Evolutionary conservation across 2,329 filamentous ascomycete genomes (phyloP).

Genomic region (Sclerotinia borealis): DNA sequence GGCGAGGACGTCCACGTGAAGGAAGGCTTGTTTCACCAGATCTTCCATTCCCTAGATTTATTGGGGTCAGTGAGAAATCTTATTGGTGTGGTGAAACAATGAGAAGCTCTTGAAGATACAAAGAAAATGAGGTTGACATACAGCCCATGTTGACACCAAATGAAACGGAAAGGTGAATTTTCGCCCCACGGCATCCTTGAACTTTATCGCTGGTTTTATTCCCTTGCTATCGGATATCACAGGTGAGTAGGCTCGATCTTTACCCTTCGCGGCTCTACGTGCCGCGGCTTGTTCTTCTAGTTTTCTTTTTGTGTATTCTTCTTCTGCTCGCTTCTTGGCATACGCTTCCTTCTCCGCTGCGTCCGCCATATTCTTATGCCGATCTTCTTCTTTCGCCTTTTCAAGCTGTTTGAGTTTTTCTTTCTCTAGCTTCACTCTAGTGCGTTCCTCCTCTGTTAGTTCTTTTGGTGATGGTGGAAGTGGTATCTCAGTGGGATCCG

Average conservation of each 20-base stretch:
- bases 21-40: conserved; percentile 75
- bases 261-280: neutral
- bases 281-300: neutral
- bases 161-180: conserved; percentile 91
- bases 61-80: neutral
- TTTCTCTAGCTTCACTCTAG: neutral
- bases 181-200: conserved; percentile 84
- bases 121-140: conserved; percentile 36
- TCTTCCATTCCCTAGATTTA: conserved; percentile 69
- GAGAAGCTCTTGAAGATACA: conserved; percentile 21
- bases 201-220: conserved; percentile 40
- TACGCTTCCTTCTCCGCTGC: neutral
- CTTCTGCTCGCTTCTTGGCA: neutral
- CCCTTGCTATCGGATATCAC: neutral
- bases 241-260: neutral
- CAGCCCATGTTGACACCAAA: conserved; percentile 75
- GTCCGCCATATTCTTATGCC: neutral
- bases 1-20: conserved; percentile 69
- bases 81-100: neutral
- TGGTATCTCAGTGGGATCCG: neutral
- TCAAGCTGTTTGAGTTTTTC: neutral
- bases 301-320: neutral
- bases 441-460: neutral
- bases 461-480: neutral
- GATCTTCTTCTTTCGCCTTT: neutral